Evolutionary conservation across 805 yeast species (phyloP).

Genomic region (Vanderwaltozyma verrucispora): DNA sequence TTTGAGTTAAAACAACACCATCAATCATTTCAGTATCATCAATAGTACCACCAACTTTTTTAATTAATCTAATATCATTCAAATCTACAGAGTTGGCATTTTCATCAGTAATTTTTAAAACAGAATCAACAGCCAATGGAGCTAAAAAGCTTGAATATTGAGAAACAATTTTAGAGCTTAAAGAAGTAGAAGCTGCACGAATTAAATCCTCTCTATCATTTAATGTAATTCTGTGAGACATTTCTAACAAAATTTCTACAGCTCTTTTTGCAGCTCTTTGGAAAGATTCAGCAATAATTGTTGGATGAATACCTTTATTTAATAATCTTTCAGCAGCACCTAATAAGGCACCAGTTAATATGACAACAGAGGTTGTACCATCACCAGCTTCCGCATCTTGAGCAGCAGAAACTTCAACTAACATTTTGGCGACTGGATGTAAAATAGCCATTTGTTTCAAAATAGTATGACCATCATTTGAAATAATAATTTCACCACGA

Average conservation of each 20-base stretch:
- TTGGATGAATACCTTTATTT: constrained; percentile 90
- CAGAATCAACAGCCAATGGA: constrained; percentile 92
- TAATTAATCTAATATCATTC: constrained; percentile 77
- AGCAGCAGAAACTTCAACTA: constrained; percentile 94
- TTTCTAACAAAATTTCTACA: constrained; percentile 69
- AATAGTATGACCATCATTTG: constrained; percentile 98
- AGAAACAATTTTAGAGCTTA: constrained; percentile 90
- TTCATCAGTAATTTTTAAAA: constrained; percentile 60
- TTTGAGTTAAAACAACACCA: constrained; percentile 91
- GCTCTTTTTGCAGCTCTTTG: constrained; percentile 80
- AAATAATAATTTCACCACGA: constrained; percentile 83
- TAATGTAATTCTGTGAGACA: constrained; percentile 75
- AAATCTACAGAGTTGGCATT: constrained; percentile 64
- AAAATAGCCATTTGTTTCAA: constrained; percentile 95
- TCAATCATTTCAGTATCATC: constrained; percentile 90
- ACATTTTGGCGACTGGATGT: constrained; percentile 98
- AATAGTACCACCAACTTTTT: constrained; percentile 95
- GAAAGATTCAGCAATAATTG: constrained; percentile 86
- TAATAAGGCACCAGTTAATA: constrained; percentile 83
- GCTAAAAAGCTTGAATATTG: constrained; percentile 81
- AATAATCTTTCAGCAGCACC: constrained; percentile 92
- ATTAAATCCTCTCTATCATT: constrained; percentile 72
- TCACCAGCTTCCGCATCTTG: constrained; percentile 99
- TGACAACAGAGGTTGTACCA: constrained; percentile 97
- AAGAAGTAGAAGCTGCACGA: constrained; percentile 89